Evolutionary conservation across 2,329 filamentous ascomycete species (phyloP), one percentile per base, ranked within the genome.

Genomic region (Alternaria consortialis): DNA sequence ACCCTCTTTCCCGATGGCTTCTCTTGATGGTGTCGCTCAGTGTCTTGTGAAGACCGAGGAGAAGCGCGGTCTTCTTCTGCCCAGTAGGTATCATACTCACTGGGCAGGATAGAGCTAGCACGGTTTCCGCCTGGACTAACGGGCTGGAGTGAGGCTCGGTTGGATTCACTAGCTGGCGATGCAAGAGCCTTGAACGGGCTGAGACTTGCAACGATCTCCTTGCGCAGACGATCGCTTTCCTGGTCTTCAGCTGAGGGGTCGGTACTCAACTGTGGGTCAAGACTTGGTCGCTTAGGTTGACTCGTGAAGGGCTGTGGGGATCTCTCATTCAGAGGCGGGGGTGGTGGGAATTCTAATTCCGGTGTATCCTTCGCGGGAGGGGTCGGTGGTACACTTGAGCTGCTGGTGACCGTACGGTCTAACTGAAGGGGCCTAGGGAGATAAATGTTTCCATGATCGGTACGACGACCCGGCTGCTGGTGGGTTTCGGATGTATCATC

Each of bases 161-260:
- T 71, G 1, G 68, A 52, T 27, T 74, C 69, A 23, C 53, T 43
- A 15, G 53, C 58, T 32, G 67, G 62, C 9, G 61, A 62, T n/a
- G 63, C 66, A 12, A 66, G 64, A 36, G 64, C 63, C 51, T 64
- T 65, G 12, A 81, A 74, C 0, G 88, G 75, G 39, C 60, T 73
- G 2, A 94, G 81, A 42, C 88, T 91, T 59, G 86, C 87, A 54
- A 92, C 87, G 56, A 94, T 94, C 69, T 94, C 91, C 60, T 92
- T 89, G 29, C 88, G 85, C 47, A 94, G 76, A 57, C 86, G 83
- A 66, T 94, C 91, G 69, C 86, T 93, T 70, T 93, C 90, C 66
- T 89, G 87, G 60, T 89, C 82, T 31, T 87, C 84, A 0, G 84
- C 84, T 7, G 80, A 80, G 7, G 83, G 83, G 9, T 83, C 82